phyloP scores from a whole-genome alignment of 2,329 filamentous ascomycete genomes.

The Neoscytalidium dimidiatum region DNA sequence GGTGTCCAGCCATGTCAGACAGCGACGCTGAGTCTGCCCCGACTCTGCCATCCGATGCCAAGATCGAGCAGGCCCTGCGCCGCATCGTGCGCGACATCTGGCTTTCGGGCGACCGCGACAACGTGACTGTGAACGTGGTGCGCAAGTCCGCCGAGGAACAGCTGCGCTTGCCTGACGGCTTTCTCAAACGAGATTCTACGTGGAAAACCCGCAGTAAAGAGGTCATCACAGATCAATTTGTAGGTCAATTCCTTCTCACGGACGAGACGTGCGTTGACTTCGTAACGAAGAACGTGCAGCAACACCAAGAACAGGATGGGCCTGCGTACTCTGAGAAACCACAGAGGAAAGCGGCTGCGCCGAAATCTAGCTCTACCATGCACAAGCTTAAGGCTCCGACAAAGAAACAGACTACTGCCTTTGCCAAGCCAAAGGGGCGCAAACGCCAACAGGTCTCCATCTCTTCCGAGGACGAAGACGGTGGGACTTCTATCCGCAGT shows the following conservation, averaged over 20 bases:
- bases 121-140: conserved; percentile 60
- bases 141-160: conserved; percentile 54
- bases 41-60: conserved; percentile 34
- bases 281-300: conserved; percentile 23
- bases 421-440: conserved; percentile 31
- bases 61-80: conserved; percentile 43
- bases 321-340: conserved; percentile 8
- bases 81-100: conserved; percentile 43
- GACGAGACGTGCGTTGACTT: not conserved
- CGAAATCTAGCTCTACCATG: not conserved
- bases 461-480: conserved; percentile 31
- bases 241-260: conserved; percentile 19
- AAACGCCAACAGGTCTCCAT: conserved; percentile 33
- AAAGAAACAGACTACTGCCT: conserved; percentile 33
- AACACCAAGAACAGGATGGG: conserved; percentile 28
- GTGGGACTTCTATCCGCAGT: conserved; percentile 22
- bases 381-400: not conserved
- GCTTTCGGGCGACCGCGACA: conserved; percentile 46
- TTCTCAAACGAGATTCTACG: conserved; percentile 53
- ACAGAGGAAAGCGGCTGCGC: not conserved
- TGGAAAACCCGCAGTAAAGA: conserved; percentile 60
- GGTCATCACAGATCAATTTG: conserved; percentile 56
- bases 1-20: conserved; percentile 1
- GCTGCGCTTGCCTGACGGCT: conserved; percentile 54
- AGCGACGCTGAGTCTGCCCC: conserved; percentile 4